A percentile compares a stretch with the other conserved stretches of the same genome.
Evolutionary conservation across 139 green algal species (phyloP).

Genomic region (Chlamydomonas sphaeroides): DNA sequence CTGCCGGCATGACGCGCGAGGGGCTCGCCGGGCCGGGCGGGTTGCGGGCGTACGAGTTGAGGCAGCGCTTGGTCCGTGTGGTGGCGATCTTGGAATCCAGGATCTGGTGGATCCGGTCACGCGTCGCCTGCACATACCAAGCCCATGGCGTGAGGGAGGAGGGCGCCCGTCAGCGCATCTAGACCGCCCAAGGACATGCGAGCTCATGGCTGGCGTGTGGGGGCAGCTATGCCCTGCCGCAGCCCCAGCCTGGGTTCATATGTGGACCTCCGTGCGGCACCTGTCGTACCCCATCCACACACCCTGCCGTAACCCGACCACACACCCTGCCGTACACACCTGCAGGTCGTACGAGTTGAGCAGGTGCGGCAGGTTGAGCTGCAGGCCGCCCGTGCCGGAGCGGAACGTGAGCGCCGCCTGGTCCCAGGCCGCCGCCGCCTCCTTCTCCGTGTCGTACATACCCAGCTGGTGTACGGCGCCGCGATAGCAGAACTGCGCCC

Average conservation of each 20-base stretch:
- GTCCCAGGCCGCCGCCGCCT: conserved; percentile 46
- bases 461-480: conserved; percentile 50
- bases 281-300: no score
- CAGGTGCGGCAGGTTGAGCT: conserved; percentile 49
- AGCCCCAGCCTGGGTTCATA: no score
- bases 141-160: no score
- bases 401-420: conserved; percentile 41
- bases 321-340: conserved; percentile 13
- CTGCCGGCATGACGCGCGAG: conserved; percentile 17
- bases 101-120: conserved; percentile 33
- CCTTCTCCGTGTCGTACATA: conserved; percentile 53
- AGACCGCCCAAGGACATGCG: no score
- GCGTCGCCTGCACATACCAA: conserved; percentile 11
- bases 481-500: conserved; percentile 50
- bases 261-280: no score
- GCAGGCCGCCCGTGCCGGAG: background rate
- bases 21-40: conserved; percentile 28
- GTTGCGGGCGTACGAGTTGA: conserved; percentile 37
- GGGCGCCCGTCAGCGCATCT: no score
- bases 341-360: conserved; percentile 35
- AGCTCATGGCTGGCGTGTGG: no score
- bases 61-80: conserved; percentile 41
- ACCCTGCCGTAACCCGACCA: no score
- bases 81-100: conserved; percentile 42
- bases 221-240: no score